Evolutionary conservation across 371 early-diverging fungal genomes (phyloP), one percentile per base, ranked within the genome.

Genomic region (Capniomyces stellatus): DNA sequence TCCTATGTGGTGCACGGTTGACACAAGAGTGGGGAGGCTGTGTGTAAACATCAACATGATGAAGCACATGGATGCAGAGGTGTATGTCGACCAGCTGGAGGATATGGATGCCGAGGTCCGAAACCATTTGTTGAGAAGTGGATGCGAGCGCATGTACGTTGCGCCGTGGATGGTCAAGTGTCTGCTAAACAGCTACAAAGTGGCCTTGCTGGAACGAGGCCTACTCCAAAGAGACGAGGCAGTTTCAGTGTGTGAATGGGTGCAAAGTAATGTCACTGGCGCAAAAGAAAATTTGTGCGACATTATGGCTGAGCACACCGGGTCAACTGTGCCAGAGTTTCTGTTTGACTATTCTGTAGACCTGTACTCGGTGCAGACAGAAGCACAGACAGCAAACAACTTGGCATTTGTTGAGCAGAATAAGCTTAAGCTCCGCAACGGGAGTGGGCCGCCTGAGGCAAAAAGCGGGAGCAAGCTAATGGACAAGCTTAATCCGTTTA

Each of bases 1-100:
- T 35, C 83, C 85, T 22, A 74, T 82, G 19, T 95, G 96, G 96
- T 92, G 94, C 63, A 64, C 81, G 0, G 75, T 95, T 8, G 92
- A 92, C 62, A 89, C 84, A 2, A 83, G 83, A 43, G 84, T 84
- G 50, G 95, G 93, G 27, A 74, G 77, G 4, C 69, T 95, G 30
- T 84, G 87, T 1, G 83, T 93, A 2, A 88, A 87, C 60, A 35
- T 35, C 35, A 35, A 35, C 15, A 10, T 35, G 15, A 54, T 93
- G 55, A 87, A 87, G 31, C 29, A 41, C 19, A 65, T 55, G 31
- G 54, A 59, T 18, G 68, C 69, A 21, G 68, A 67, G 35, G 68
- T 67, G 6, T 69, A 67, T 22, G 54, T 67, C 4, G 70, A 69
- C 25, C 68, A 67, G 29, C 60, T 67, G 12, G 64, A 60, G 56